A percentile compares a stretch with the other conserved stretches of the same genome.
Evolutionary conservation across 1,284 basidiomycete genomes (phyloP).

Genomic region (Rhizopogon parksii): DNA sequence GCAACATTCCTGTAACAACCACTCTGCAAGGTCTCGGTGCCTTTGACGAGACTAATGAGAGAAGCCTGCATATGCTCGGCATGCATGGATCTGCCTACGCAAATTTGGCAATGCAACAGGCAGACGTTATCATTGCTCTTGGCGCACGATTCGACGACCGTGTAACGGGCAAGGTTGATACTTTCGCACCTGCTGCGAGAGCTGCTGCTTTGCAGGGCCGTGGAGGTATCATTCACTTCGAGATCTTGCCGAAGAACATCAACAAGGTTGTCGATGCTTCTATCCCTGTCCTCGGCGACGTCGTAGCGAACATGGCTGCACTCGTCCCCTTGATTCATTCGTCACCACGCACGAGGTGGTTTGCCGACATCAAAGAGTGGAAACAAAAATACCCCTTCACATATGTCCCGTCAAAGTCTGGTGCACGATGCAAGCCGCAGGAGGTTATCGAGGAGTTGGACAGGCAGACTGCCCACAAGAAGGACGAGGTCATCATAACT

Average conservation of each 20-base stretch:
- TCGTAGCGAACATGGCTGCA: constrained; percentile 74
- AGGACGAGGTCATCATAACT: constrained; percentile 84
- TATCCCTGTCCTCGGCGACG: constrained; percentile 92
- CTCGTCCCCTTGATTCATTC: constrained; percentile 75
- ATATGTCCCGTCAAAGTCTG: constrained; percentile 44
- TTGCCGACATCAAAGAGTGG: constrained; percentile 76
- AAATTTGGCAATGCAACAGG: constrained; percentile 95
- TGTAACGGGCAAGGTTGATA: constrained; percentile 87
- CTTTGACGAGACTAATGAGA: constrained; percentile 87
- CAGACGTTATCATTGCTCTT: constrained; percentile 96
- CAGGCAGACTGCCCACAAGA: constrained; percentile 61
- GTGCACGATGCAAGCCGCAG: constrained; percentile 87
- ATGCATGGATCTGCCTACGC: constrained; percentile 99
- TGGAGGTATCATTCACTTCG: constrained; percentile 98
- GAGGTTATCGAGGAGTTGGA: constrained; percentile 94
- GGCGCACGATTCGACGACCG: constrained; percentile 97
- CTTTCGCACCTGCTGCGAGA: constrained; percentile 86
- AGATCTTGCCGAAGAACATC: constrained; percentile 97
- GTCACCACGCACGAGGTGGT: constrained; percentile 73
- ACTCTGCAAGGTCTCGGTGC: constrained; percentile 94
- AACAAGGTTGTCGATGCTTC: constrained; percentile 98
- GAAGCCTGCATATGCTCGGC: constrained; percentile 94
- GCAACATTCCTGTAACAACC: constrained; percentile 95
- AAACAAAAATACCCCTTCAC: constrained; percentile 90
- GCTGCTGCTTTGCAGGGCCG: constrained; percentile 81